Percentiles rank a stretch among this genome's conserved stretches.
Evolutionary conservation across 345 rosid genomes (phyloP).

Genomic region (Hevea brasiliensis): DNA sequence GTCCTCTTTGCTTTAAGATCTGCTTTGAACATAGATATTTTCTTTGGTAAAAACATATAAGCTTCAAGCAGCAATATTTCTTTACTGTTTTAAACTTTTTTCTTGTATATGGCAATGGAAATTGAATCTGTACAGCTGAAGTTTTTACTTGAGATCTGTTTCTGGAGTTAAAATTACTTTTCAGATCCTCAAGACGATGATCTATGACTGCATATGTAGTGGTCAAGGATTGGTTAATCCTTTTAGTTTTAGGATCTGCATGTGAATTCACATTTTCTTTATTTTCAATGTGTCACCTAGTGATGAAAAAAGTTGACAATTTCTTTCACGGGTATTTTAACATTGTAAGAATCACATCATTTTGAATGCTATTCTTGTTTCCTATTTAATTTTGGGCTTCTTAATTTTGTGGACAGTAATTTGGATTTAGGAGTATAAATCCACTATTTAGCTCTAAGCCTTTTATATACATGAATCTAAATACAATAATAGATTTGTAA

Average conservation of each 20-base stretch:
- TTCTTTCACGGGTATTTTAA: not conserved
- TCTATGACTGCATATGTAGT: not conserved
- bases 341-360: not conserved
- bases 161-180: not conserved
- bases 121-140: not conserved
- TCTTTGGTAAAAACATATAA: not conserved
- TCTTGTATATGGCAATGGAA: not conserved
- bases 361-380: not conserved
- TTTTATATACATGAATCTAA: not conserved
- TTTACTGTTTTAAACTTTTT: slow-evolving; percentile 1
- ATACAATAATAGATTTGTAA: not conserved
- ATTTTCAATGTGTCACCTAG: not conserved
- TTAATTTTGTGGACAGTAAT: not conserved
- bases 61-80: not conserved
- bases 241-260: not conserved
- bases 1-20: slow-evolving; percentile 9
- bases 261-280: not conserved
- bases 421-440: not conserved
- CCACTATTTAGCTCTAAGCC: not conserved
- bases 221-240: not conserved
- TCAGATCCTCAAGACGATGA: not conserved
- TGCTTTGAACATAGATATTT: not conserved
- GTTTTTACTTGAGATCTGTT: not conserved
- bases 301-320: not conserved
- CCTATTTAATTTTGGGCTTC: not conserved